These are phyloP conservation scores for Aspergillus kassunensis DNA, from an alignment of 495 filamentous ascomycete genomes.

Conservation along the genomic window DNA sequence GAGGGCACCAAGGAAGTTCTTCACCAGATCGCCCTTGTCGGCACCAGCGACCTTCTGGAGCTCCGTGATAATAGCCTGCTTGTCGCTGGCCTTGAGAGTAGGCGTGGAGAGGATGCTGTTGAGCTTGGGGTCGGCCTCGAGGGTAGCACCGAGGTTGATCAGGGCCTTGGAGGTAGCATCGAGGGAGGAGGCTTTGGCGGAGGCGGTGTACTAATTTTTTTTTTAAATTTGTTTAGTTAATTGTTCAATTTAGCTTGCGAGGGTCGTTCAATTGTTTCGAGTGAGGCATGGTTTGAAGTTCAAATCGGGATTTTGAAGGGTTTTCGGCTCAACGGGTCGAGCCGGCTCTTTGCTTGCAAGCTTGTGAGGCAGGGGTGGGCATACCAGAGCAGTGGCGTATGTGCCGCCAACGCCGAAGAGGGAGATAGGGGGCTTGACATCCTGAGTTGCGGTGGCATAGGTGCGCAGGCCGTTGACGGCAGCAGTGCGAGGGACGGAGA, in stretches of 20 bases:
- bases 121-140: conserved; percentile 80
- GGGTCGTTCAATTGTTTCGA: too few relatives aligned
- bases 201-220: conserved; percentile 78
- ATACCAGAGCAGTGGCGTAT: conserved; percentile 96
- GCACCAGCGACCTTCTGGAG: conserved; percentile 70
- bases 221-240: too few relatives aligned
- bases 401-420: conserved; percentile 96
- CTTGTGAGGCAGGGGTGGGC: conserved; percentile 24
- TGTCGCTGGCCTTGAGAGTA: conserved; percentile 71
- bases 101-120: conserved; percentile 70
- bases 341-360: neutral
- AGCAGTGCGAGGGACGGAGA: conserved; percentile 43
- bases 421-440: conserved; percentile 78
- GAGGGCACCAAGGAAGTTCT: conserved; percentile 86
- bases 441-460: conserved; percentile 72
- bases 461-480: conserved; percentile 52
- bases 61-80: conserved; percentile 76
- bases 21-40: conserved; percentile 75
- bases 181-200: conserved; percentile 78
- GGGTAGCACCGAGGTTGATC: conserved; percentile 59
- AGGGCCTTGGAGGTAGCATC: conserved; percentile 78
- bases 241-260: too few relatives aligned
- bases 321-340: conserved; percentile 15
- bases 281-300: neutral
- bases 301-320: conserved; percentile 9